Conservation (phyloP, 1,284 basidiomycete species). For the Ganoderma multipileum region DNA sequence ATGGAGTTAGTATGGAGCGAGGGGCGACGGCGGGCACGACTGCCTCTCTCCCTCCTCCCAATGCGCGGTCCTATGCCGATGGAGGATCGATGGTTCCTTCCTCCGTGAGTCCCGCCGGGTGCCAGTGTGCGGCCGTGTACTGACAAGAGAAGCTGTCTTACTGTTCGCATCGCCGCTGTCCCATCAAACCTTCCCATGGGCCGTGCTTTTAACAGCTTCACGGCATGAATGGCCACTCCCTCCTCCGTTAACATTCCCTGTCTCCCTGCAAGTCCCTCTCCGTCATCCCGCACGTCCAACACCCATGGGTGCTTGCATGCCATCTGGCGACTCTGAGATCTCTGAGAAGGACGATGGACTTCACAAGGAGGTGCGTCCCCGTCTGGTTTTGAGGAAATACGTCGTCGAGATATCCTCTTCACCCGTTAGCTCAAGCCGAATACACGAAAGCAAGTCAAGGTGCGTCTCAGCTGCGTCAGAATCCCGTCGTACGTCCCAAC, state of each 20-base stretch:
- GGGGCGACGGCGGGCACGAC: background rate
- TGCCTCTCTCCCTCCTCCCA: constrained; percentile 4
- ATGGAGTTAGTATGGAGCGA: background rate
- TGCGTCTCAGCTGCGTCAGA: constrained; percentile 41
- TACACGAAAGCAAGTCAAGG: constrained; percentile 81
- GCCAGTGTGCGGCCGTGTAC: constrained; percentile 3
- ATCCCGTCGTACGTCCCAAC: constrained; percentile 6
- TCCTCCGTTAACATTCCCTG: background rate
- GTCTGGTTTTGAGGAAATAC: constrained; percentile 6
- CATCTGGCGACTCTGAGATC: constrained; percentile 59
- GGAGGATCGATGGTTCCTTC: constrained; percentile 22
- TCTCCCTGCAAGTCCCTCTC: constrained; percentile 5
- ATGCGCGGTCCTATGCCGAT: constrained; percentile 9
- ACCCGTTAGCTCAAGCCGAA: constrained; percentile 65
- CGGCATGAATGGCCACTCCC: constrained; percentile 6
- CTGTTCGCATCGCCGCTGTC: constrained; percentile 24
- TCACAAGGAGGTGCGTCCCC: constrained; percentile 63
- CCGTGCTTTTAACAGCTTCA: constrained; percentile 21
- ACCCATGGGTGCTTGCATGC: constrained; percentile 81
- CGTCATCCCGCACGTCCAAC: background rate
- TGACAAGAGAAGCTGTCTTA: constrained; percentile 14
- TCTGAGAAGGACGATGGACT: constrained; percentile 67
- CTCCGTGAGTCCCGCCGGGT: background rate
- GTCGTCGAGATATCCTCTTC: background rate
- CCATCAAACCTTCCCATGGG: constrained; percentile 25